Percentiles rank a stretch among this genome's conserved stretches.
phyloP scores from a whole-genome alignment of 208 protist species.

The Trypanosoma avium region DNA sequence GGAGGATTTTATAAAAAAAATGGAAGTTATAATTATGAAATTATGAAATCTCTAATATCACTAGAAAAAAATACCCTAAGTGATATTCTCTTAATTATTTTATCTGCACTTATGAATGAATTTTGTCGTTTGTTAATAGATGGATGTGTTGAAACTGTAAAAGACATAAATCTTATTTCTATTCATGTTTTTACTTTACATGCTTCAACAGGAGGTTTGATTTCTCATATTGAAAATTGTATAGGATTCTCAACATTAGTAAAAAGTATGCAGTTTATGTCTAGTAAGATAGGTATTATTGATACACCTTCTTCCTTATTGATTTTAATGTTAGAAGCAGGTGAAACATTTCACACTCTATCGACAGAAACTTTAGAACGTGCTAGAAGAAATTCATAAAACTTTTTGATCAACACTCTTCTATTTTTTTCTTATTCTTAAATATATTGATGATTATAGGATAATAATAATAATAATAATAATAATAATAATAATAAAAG shows the following conservation, averaged over 20 bases:
- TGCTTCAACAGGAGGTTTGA: constrained; percentile 49
- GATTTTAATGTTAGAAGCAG: constrained; percentile 14
- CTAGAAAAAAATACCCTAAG: neutral
- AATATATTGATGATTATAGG: too few species aligned
- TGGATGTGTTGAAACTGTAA: constrained; percentile 27
- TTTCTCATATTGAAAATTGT: constrained; percentile 44
- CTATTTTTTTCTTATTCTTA: neutral
- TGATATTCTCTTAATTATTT: constrained; percentile 27
- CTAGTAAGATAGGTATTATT: neutral
- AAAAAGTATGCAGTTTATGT: constrained; percentile 22
- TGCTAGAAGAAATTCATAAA: constrained; percentile 1
- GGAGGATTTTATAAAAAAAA: constrained; percentile 18
- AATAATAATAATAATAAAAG: too few species aligned
- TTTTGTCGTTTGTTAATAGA: constrained; percentile 38
- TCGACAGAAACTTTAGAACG: constrained; percentile 10
- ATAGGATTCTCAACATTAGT: constrained; percentile 21
- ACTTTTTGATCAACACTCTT: neutral
- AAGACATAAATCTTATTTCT: constrained; percentile 53
- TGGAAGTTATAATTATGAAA: constrained; percentile 1
- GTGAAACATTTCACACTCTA: constrained; percentile 29
- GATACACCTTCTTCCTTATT: constrained; percentile 17
- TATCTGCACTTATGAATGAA: constrained; percentile 45
- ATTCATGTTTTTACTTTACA: constrained; percentile 50
- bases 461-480: too few species aligned
- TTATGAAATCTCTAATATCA: neutral